These are phyloP conservation scores for Pseudogymnoascus sp. DNA, from an alignment of 2,329 filamentous ascomycete species.

Conservation along the genomic window DNA sequence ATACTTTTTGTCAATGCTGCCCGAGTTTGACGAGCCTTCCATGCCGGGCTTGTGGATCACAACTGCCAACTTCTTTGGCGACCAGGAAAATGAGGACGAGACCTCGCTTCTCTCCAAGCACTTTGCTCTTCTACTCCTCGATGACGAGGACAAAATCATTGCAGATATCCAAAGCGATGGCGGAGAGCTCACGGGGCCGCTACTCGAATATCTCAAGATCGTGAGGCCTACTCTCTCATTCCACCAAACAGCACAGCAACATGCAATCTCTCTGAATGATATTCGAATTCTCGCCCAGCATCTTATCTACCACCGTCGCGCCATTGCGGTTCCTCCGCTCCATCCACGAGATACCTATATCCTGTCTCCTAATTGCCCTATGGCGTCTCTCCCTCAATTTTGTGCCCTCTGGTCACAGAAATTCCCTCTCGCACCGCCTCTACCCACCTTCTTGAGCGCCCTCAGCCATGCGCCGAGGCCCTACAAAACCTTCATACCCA, in stretches of 20 bases:
- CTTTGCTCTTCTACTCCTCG: conserved; percentile 76
- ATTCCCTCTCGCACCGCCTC: conserved; percentile 74
- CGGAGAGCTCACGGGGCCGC: conserved; percentile 64
- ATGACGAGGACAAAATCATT: conserved; percentile 66
- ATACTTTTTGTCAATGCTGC: conserved; percentile 64
- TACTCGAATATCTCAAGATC: conserved; percentile 74
- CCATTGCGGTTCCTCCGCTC: conserved; percentile 81
- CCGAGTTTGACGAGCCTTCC: conserved; percentile 56
- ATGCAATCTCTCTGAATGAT: conserved; percentile 66
- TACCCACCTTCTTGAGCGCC: conserved; percentile 80
- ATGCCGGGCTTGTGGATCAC: conserved; percentile 78
- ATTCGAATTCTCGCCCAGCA: conserved; percentile 85
- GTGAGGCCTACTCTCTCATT: conserved; percentile 62
- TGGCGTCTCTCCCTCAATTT: conserved; percentile 59
- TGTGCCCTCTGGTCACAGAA: conserved; percentile 62
- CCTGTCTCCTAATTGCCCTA: conserved; percentile 80
- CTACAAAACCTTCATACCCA: conserved; percentile 77
- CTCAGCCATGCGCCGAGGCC: conserved; percentile 72
- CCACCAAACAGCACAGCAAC: conserved; percentile 60
- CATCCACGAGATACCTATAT: conserved; percentile 88
- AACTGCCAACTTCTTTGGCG: conserved; percentile 67
- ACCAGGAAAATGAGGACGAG: conserved; percentile 59
- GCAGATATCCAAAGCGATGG: conserved; percentile 69
- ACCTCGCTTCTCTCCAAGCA: conserved; percentile 69
- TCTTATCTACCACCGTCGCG: conserved; percentile 91